Conservation (phyloP, 139 green algal species). For the Chlamydomonas eustigma region DNA sequence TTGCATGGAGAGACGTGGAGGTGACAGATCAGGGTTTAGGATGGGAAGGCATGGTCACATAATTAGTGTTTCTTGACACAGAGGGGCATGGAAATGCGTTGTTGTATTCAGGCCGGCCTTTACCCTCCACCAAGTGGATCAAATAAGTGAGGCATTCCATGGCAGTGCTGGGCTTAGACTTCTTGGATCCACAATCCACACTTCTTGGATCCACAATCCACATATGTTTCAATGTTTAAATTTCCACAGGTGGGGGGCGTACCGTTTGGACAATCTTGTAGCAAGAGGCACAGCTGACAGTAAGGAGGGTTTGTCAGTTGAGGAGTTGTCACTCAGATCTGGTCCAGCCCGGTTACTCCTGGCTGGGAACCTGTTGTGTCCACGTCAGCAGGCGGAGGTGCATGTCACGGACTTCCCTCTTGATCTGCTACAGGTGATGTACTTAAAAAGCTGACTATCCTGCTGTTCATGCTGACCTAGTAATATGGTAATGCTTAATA, state of each 20-base stretch:
- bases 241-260: constrained; percentile 24
- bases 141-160: too few species aligned
- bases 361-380: constrained; percentile 63
- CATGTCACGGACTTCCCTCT: constrained; percentile 70
- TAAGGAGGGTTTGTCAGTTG: constrained; percentile 75
- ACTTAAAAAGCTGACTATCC: constrained; percentile 16
- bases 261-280: constrained; percentile 35
- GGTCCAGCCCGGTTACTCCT: constrained; percentile 36
- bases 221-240: too few species aligned
- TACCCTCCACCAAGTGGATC: too few species aligned
- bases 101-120: too few species aligned
- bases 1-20: constrained; percentile 64
- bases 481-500: too few species aligned
- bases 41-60: too few species aligned
- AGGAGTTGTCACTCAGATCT: constrained; percentile 59
- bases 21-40: constrained; percentile 43
- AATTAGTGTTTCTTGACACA: too few species aligned
- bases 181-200: too few species aligned
- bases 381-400: constrained; percentile 71
- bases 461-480: not conserved
- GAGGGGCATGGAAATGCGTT: too few species aligned
- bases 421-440: constrained; percentile 62
- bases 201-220: too few species aligned
- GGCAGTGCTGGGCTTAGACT: too few species aligned
- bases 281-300: constrained; percentile 65